A percentile compares a stretch with the other conserved stretches of the same genome.
Evolutionary conservation across 306 rosid species (phyloP).

Genomic region (Cicer yamashitae): DNA sequence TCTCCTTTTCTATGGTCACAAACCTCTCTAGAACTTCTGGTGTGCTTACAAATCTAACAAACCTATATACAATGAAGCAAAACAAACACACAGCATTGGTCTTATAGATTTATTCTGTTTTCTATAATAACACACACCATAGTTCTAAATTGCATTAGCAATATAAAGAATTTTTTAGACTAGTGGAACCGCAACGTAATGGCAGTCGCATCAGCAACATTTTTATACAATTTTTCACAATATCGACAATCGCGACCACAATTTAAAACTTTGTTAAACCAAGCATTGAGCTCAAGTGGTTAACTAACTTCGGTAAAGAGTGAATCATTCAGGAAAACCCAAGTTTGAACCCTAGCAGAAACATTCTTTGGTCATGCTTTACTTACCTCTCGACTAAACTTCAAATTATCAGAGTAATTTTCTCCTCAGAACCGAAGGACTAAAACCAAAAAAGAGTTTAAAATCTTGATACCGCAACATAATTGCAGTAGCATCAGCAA

Average conservation of each 20-base stretch:
- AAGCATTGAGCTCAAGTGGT: too few species aligned
- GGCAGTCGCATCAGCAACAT: neutral
- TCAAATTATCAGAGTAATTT: too few species aligned
- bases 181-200: neutral
- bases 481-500: neutral
- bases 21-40: slow-evolving; percentile 97
- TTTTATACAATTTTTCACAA: neutral
- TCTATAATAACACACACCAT: neutral
- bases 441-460: too few species aligned
- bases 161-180: neutral
- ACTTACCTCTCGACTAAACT: too few species aligned
- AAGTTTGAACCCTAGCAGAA: too few species aligned
- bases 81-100: slow-evolving; percentile 29
- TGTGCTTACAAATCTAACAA: slow-evolving; percentile 86
- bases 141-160: neutral
- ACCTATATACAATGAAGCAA: slow-evolving; percentile 60
- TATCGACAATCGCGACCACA: neutral
- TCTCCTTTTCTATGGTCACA: slow-evolving; percentile 90
- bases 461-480: neutral
- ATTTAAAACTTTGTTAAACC: neutral
- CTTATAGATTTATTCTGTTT: neutral
- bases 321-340: too few species aligned
- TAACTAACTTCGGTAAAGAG: too few species aligned
- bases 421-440: too few species aligned
- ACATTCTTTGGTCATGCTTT: too few species aligned